phyloP scores from a whole-genome alignment of 371 early-diverging fungal genomes.

The Zychaea mexicana region DNA sequence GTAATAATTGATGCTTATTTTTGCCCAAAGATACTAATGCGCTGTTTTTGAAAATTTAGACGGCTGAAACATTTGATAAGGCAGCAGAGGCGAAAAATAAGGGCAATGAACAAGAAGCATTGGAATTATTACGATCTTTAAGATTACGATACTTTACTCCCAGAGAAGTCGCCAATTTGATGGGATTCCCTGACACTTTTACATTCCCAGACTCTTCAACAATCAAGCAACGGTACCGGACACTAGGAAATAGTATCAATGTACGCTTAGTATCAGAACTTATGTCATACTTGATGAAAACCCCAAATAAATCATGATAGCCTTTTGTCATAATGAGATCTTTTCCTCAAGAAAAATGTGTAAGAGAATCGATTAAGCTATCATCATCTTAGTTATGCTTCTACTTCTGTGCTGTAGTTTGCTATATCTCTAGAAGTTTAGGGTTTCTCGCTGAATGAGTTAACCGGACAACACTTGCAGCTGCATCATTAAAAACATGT shows the following conservation, averaged over 20 bases:
- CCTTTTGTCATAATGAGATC: no score
- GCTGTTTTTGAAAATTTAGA: no score
- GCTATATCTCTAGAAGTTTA: no score
- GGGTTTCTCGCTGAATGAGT: no score
- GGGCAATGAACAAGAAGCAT: conserved; percentile 27
- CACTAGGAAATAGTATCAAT: conserved; percentile 72
- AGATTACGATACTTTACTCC: conserved; percentile 80
- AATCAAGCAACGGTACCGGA: conserved; percentile 64
- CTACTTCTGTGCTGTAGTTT: no score
- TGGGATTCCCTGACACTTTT: conserved; percentile 75
- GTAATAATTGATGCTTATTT: no score
- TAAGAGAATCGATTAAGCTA: no score
- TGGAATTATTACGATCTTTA: conserved; percentile 34
- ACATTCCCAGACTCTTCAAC: conserved; percentile 57
- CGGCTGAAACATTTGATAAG: conserved; percentile 21
- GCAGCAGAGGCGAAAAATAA: conserved; percentile 23
- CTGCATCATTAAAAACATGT: no score
- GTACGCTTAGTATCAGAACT: conserved; percentile 63
- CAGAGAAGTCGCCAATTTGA: conserved; percentile 74
- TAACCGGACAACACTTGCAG: no score
- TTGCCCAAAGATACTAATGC: no score
- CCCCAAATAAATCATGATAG: conserved; percentile 18
- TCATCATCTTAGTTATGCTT: no score
- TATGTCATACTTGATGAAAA: conserved; percentile 79
- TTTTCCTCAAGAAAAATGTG: no score